Conservation (phyloP, 2,329 filamentous ascomycete genomes). For the Truncatella angustata region DNA sequence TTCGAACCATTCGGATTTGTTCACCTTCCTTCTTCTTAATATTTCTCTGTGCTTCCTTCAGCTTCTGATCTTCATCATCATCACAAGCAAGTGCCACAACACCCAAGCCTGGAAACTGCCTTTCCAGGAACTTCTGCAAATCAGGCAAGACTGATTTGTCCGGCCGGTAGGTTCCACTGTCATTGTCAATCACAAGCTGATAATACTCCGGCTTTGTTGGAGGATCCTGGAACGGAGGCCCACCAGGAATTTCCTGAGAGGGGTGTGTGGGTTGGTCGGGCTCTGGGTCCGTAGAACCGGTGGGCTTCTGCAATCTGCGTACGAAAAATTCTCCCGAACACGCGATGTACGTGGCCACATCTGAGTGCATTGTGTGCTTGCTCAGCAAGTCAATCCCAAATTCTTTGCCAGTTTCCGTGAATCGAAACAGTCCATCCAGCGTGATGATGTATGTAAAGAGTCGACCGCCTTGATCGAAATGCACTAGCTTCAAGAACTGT, state of each 20-base stretch:
- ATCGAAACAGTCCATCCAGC: constrained; percentile 80
- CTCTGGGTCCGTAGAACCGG: constrained; percentile 40
- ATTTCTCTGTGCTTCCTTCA: constrained; percentile 75
- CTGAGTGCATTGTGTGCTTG: constrained; percentile 96
- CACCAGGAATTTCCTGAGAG: constrained; percentile 43
- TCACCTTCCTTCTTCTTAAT: constrained; percentile 65
- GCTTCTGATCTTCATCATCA: constrained; percentile 66
- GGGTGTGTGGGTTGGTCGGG: constrained; percentile 51
- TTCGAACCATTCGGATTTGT: constrained; percentile 54
- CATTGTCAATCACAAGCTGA: constrained; percentile 91
- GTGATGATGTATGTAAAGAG: constrained; percentile 93
- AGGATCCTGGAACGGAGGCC: constrained; percentile 44
- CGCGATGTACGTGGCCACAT: constrained; percentile 87
- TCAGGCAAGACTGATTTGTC: constrained; percentile 73
- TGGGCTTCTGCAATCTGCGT: constrained; percentile 58
- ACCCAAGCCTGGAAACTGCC: constrained; percentile 75
- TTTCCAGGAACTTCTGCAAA: constrained; percentile 67
- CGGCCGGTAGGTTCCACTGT: constrained; percentile 89
- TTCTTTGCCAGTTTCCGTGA: constrained; percentile 94
- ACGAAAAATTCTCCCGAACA: constrained; percentile 94
- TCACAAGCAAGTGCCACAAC: constrained; percentile 76
- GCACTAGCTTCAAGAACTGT: constrained; percentile 81
- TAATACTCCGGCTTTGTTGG: constrained; percentile 59
- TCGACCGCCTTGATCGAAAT: constrained; percentile 81
- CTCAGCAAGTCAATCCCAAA: constrained; percentile 90